Base-by-base conservation (phyloP, 768 basidiomycete genomes). In the Pulveroboletus sp. region DNA sequence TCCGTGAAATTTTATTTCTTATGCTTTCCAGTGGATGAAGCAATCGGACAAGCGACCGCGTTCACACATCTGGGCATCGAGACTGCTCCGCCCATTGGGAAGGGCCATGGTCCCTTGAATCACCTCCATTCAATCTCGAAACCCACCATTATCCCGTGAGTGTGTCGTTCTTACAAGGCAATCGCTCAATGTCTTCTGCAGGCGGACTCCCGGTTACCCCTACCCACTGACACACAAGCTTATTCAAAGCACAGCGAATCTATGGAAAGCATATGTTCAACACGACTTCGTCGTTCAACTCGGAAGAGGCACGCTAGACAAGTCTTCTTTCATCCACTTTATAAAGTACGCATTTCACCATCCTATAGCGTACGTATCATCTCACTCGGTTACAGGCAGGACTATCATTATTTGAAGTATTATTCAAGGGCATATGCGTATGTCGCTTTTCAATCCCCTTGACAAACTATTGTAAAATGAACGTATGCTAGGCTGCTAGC, bases 31-130 rank as follows among this genome's bases (percentile, higher is more conserved):
- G 84, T 85, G 27, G 66, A 65, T 1, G 76, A 83, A 17, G 87
- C 91, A 0, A 76, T 78, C 0, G 61, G 69, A 16, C 62, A 67
- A n/a, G 91, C 85, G 0, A 82, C 79, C 0, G 62, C 66, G n/a
- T 97, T 86, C 59, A 90, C 87, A 0, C 78, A 90, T 59, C 65
- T 76, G 1, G 91, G 84, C 0, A 94, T 97, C 24, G 75, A 77
- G 37, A 77, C 82, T 0, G 87, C 91, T 0, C 68, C 71, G 32
- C 66, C 78, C 0, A 77, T 94, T 6, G 94, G 92, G 1, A 64
- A 71, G 10, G 93, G 94, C 0, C 72, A 84, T 45, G 93, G 93
- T 1, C 94, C 94, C 3, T 74, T 97, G 17, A 92, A 97, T 65
- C 93, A 97, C 61, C 71, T 88, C 44, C 88, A 92, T 59, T 72